These are phyloP conservation scores for Puccinia horiana DNA, from an alignment of 1,284 basidiomycete species.

Conservation along the genomic window DNA sequence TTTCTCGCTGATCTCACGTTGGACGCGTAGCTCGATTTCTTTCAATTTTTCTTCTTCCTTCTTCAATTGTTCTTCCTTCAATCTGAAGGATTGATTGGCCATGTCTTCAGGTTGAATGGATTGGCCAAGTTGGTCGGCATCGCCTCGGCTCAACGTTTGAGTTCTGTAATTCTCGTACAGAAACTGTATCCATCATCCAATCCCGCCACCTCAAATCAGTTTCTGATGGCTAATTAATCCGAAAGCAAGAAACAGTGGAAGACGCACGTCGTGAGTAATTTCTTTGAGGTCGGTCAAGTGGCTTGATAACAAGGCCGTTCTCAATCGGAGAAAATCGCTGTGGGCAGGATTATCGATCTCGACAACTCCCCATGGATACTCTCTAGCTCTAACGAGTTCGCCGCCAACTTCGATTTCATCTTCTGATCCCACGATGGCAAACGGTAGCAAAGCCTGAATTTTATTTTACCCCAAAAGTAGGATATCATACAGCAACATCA, in stretches of 20 bases:
- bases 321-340: constrained; percentile 90
- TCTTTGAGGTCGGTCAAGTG: constrained; percentile 56
- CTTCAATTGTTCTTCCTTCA: constrained; percentile 98
- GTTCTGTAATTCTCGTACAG: constrained; percentile 89
- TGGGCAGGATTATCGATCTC: constrained; percentile 99
- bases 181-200: not conserved
- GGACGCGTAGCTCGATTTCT: constrained; percentile 96
- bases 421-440: constrained; percentile 95
- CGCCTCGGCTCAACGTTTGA: constrained; percentile 92
- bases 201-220: not conserved
- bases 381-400: constrained; percentile 82
- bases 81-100: constrained; percentile 89
- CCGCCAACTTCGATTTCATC: constrained; percentile 87
- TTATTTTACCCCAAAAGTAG: not conserved
- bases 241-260: constrained; percentile 50
- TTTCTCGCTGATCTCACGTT: constrained; percentile 98
- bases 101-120: constrained; percentile 79
- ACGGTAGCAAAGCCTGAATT: constrained; percentile 78
- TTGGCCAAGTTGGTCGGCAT: constrained; percentile 48
- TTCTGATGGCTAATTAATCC: constrained; percentile 37
- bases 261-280: constrained; percentile 88
- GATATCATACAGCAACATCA: not conserved
- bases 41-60: constrained; percentile 79
- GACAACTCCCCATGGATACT: constrained; percentile 97
- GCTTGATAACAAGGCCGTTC: constrained; percentile 73